Base-by-base conservation (phyloP, 2,329 filamentous ascomycete genomes). In the Keithomyces neogunnii region DNA sequence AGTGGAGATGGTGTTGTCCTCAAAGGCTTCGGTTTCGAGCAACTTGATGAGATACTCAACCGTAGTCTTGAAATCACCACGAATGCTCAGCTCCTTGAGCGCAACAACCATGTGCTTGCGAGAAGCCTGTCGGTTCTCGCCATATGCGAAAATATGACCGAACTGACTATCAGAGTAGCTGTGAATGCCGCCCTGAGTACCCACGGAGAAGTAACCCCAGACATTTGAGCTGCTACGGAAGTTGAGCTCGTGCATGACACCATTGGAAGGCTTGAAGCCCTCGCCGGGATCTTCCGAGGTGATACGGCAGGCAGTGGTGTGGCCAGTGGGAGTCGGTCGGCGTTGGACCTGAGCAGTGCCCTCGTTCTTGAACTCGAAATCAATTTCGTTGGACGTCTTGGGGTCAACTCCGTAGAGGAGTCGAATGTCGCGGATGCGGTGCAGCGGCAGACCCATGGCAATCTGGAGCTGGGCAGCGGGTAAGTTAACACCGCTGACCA, bases 191-290 rank as follows among this genome's bases (percentile, higher is more conserved):
- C 91, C 92, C 51, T 90, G 86, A 8, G 91, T 93, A 75, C 91
- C 89, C 69, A 99, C 93, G 49, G 93, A 99, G 83, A 99, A 99
- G 74, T 99, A 99, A 79, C 93, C 93, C 93, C 93, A 99, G 51
- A 97, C 93, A 61, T 99, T 99, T 57, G 93, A 97, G 69, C 90
- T 96, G 76, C 88, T 95, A 66, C 93, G 84, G 83, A 99, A 99
- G 79, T 99, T 99, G 65, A 99, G 77, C 66, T 99, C 93, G 75
- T 97, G 93, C 83, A 99, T 95, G 49, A 92, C 95, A 83, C 93
- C 93, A 64, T 92, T 95, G 45, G 93, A 99, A 53, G 93, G 93
- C 81, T 99, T 99, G 84, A 99, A 99, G 49, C 93, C 93, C 78
- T 99, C 93, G 63, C 95, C 93, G 8, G 93, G 93, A 68, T 99